phyloP scores from a whole-genome alignment of 371 early-diverging fungal species.

The Mucor racemosus region DNA sequence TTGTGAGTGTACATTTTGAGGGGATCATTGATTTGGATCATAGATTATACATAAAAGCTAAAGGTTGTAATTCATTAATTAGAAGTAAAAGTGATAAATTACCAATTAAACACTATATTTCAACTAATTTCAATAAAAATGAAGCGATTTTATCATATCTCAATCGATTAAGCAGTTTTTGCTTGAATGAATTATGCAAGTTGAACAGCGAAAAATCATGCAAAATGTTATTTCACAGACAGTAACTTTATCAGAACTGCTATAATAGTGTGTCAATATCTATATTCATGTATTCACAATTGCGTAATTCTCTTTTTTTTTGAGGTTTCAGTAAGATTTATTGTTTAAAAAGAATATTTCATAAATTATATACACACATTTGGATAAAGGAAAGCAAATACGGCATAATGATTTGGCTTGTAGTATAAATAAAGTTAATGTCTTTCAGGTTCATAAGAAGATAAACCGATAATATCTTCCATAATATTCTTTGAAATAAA shows the following conservation, averaged over 20 bases:
- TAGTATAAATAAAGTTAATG: neutral
- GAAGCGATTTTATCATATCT: neutral
- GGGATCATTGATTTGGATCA: neutral
- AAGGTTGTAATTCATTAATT: neutral
- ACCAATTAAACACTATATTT: neutral
- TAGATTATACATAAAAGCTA: too few relatives aligned
- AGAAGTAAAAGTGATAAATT: neutral
- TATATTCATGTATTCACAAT: too few relatives aligned
- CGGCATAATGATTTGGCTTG: too few relatives aligned
- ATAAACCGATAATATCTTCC: neutral
- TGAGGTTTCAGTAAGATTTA: too few relatives aligned
- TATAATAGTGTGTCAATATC: too few relatives aligned
- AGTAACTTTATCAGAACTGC: too few relatives aligned
- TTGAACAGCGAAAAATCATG: too few relatives aligned
- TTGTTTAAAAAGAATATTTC: too few relatives aligned
- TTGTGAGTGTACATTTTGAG: neutral
- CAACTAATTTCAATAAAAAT: neutral
- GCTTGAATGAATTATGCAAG: too few relatives aligned
- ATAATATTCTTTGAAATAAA: conserved; percentile 9
- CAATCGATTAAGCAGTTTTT: neutral
- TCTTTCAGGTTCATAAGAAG: neutral
- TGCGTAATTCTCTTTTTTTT: too few relatives aligned
- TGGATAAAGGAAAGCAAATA: neutral
- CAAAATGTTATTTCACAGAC: too few relatives aligned
- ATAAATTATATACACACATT: neutral